Evolutionary conservation across 768 basidiomycete species (phyloP).

Genomic region (Lentinula detonsa): DNA sequence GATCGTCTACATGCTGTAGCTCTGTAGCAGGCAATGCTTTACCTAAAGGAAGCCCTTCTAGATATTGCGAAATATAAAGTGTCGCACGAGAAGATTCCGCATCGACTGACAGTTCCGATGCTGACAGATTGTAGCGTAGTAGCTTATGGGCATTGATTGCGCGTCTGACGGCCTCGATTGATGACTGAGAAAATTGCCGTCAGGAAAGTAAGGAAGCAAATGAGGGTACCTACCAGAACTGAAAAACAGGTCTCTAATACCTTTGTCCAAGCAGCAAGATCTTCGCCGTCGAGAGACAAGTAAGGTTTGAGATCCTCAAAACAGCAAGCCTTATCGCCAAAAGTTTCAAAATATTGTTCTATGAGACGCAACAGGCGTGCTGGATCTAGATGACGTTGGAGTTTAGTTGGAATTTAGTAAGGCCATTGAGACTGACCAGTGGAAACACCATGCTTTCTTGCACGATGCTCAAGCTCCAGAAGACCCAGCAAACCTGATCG

Average conservation of each 20-base stretch:
- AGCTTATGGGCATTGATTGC: slow-evolving; percentile 75
- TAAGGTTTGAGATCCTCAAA: slow-evolving; percentile 81
- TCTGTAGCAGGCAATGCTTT: slow-evolving; percentile 64
- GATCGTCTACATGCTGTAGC: slow-evolving; percentile 83
- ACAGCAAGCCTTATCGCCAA: slow-evolving; percentile 81
- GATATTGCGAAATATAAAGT: slow-evolving; percentile 55
- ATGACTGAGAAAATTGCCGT: slow-evolving; percentile 30
- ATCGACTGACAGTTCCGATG: slow-evolving; percentile 46
- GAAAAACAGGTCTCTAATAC: slow-evolving; percentile 44
- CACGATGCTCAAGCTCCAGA: slow-evolving; percentile 69
- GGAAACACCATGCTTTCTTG: slow-evolving; percentile 39
- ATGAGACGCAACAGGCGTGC: slow-evolving; percentile 41
- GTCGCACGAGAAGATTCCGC: slow-evolving; percentile 47
- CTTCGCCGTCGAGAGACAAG: slow-evolving; percentile 41
- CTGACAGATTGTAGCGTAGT: slow-evolving; percentile 50
- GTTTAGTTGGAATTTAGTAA: background rate
- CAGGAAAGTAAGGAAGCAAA: slow-evolving; percentile 1
- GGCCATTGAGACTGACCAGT: slow-evolving; percentile 27
- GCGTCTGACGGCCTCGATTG: slow-evolving; percentile 50
- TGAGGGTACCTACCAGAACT: slow-evolving; percentile 35
- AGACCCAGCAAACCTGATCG: slow-evolving; percentile 69
- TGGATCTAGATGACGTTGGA: slow-evolving; percentile 30
- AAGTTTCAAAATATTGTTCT: slow-evolving; percentile 60
- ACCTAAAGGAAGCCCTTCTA: slow-evolving; percentile 64
- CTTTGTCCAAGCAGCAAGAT: slow-evolving; percentile 43